Conservation (phyloP, 2,329 filamentous ascomycete genomes). For the Beauveria asiatica region DNA sequence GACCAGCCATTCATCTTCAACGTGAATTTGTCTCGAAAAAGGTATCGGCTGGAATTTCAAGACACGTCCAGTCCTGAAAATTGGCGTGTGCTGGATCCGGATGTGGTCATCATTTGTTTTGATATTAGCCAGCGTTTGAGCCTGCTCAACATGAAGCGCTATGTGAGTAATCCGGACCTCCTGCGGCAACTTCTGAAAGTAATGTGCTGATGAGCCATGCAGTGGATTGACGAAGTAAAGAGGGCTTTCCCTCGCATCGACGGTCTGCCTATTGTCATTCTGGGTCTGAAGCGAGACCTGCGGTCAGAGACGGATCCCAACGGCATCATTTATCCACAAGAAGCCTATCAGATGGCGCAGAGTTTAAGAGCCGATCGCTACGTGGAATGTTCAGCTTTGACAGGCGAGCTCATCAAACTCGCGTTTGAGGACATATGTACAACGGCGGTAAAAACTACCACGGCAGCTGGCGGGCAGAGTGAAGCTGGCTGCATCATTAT, state of each 20-base stretch:
- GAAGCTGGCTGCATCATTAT: conserved; percentile 45
- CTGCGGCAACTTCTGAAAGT: neutral
- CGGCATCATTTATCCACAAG: conserved; percentile 52
- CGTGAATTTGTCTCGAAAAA: conserved; percentile 30
- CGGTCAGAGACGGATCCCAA: conserved; percentile 50
- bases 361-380: conserved; percentile 54
- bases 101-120: conserved; percentile 52
- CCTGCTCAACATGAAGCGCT: conserved; percentile 48
- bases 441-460: conserved; percentile 42
- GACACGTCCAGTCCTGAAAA: conserved; percentile 51
- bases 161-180: conserved; percentile 31
- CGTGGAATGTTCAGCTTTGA: conserved; percentile 54
- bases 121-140: conserved; percentile 51
- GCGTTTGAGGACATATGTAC: conserved; percentile 54
- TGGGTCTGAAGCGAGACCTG: conserved; percentile 54
- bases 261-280: conserved; percentile 43
- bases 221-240: conserved; percentile 52
- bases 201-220: neutral
- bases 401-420: conserved; percentile 48
- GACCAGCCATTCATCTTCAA: conserved; percentile 55
- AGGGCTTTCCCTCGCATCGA: conserved; percentile 38
- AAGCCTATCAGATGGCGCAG: conserved; percentile 48
- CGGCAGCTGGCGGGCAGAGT: conserved; percentile 41
- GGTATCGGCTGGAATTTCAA: conserved; percentile 49
- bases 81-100: conserved; percentile 50